Base-by-base conservation (phyloP, 169 alveolate genomes). In the Eimeria brunetti region DNA sequence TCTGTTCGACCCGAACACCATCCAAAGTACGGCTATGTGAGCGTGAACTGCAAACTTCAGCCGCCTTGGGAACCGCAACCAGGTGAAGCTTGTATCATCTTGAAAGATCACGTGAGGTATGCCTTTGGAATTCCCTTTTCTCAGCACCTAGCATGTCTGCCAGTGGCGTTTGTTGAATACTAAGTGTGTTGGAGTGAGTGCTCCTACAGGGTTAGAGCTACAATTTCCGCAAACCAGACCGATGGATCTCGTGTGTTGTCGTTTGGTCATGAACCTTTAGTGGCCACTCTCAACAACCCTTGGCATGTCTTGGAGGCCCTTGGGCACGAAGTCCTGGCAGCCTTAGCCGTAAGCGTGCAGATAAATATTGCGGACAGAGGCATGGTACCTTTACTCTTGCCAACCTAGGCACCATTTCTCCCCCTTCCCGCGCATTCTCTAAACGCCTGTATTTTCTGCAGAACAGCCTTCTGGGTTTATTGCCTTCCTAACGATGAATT, bases 1-100 rank as follows among this genome's bases (percentile, higher is more conserved):
- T 91, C 95, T 33, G 95, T 91, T 16, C 83, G 95, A 49, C 91
- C 95, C 33, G 95, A 91, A 41, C 95, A 91, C 44, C 95, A 85
- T 16, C 95, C 95, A 27, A 91, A 76, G 44, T 71, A 64, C 69
- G 90, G 91, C 38, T 33, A 58, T 30, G 73, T 91, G 7, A 91
- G 88, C 91, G 85, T 91, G n/a, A 38, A 62, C 81, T 76, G 89
- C 75, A 49, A 80, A 20, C 51, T 85, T 20, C 73, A 49, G 41
- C 84, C 91, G 11, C 91, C 56, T 30, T 76, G 91, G 75, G 89
- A 78, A n/a, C 62, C 62, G 71, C 95, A 91, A 20, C 18, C 86
- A 22, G 60, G 95, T 41, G 89, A 81, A 62, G 95, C 95, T 5
- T 91, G 86, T 58, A 30, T 91, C 46, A 69, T 91, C 60, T 60